phyloP scores from a whole-genome alignment of 306 rosid genomes.

The Gleditsia sinensis region DNA sequence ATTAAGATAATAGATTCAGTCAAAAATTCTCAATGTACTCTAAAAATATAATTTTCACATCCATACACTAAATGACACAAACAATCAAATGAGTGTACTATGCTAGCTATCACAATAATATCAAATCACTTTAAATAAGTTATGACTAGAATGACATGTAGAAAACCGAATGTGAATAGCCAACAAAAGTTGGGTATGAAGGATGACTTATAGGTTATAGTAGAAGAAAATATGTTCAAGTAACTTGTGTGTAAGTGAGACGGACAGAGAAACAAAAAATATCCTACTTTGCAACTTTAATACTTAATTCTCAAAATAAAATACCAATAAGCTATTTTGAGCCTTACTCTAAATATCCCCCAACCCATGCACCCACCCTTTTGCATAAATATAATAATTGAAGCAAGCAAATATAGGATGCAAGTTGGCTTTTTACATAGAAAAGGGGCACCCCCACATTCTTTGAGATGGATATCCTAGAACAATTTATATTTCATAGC shows the following conservation, averaged over 20 bases:
- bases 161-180: conserved; percentile 18
- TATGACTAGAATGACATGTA: conserved; percentile 15
- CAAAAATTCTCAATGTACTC: conserved; percentile 20
- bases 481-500: neutral
- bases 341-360: neutral
- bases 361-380: neutral
- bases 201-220: conserved; percentile 10
- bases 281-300: neutral
- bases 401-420: neutral
- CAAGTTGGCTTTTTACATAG: neutral
- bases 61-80: neutral
- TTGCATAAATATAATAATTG: neutral
- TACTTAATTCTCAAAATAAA: neutral
- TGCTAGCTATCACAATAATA: conserved; percentile 10
- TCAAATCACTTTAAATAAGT: conserved; percentile 21
- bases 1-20: conserved; percentile 37
- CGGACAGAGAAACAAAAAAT: conserved; percentile 10
- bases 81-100: conserved; percentile 13
- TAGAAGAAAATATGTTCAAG: conserved; percentile 22
- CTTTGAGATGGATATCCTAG: neutral
- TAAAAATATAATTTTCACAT: conserved; percentile 14
- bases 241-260: neutral
- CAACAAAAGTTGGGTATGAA: conserved; percentile 1
- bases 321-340: neutral
- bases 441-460: neutral